Percentiles rank a stretch among this genome's conserved stretches.
These are phyloP conservation scores for Maudiozyma barnettii DNA, from an alignment of 805 yeast genomes.

Conservation along the genomic window DNA sequence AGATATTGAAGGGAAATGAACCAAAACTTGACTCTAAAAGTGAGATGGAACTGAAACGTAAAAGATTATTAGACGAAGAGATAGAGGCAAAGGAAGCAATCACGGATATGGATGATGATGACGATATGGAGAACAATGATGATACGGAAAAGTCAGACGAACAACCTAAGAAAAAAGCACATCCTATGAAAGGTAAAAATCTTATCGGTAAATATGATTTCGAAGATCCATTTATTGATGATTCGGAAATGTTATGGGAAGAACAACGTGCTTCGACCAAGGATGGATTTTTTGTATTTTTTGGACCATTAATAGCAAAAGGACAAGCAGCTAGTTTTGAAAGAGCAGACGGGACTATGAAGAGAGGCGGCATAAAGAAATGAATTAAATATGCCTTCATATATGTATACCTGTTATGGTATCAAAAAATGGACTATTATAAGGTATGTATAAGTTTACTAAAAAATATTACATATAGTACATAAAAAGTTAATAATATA, in stretches of 20 bases:
- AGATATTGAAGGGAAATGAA: slow-evolving; percentile 5
- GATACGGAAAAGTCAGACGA: slow-evolving; percentile 11
- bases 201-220: slow-evolving; percentile 86
- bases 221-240: slow-evolving; percentile 95
- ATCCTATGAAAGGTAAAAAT: slow-evolving; percentile 47
- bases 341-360: slow-evolving; percentile 37
- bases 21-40: neutral
- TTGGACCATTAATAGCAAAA: slow-evolving; percentile 79
- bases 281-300: slow-evolving; percentile 92
- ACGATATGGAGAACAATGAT: slow-evolving; percentile 16
- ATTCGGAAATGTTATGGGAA: slow-evolving; percentile 84
- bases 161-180: slow-evolving; percentile 23
- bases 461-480: neutral
- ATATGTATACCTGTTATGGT: neutral
- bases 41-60: slow-evolving; percentile 2
- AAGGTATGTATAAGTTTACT: neutral
- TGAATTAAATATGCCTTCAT: neutral
- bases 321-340: slow-evolving; percentile 40
- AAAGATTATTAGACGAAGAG: slow-evolving; percentile 1
- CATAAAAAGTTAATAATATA: neutral
- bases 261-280: slow-evolving; percentile 86
- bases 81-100: slow-evolving; percentile 7
- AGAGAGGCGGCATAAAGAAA: slow-evolving; percentile 26
- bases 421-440: neutral
- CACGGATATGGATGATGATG: slow-evolving; percentile 21